These are phyloP conservation scores for Hamigera avellanea DNA, from an alignment of 495 filamentous ascomycete genomes.

Conservation along the genomic window DNA sequence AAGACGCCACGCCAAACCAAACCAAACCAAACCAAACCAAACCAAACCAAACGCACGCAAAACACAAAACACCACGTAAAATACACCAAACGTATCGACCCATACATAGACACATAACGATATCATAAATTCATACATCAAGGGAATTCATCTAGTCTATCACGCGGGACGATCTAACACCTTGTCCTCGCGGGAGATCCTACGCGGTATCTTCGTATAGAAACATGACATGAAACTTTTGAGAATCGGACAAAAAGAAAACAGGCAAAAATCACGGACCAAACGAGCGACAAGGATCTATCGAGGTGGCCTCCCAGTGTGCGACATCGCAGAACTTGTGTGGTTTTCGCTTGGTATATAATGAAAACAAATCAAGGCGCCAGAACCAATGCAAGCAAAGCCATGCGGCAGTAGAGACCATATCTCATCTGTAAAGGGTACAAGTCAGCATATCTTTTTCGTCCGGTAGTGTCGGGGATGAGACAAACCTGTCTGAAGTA, in stretches of 20 bases:
- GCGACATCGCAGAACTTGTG: slow-evolving; percentile 5
- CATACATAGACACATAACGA: slow-evolving; percentile 20
- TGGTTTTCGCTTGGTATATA: slow-evolving; percentile 7
- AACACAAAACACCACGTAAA: slow-evolving; percentile 16
- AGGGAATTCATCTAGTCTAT: slow-evolving; percentile 38
- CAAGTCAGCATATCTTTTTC: slow-evolving; percentile 26
- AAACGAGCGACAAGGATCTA: neutral
- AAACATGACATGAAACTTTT: slow-evolving; percentile 25
- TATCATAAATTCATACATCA: slow-evolving; percentile 24
- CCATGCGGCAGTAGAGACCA: slow-evolving; percentile 96
- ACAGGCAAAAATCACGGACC: slow-evolving; percentile 1
- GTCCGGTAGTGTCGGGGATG: neutral
- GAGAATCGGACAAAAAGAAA: slow-evolving; percentile 13
- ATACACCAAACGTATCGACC: slow-evolving; percentile 13
- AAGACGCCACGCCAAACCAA: too few species aligned
- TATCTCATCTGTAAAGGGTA: slow-evolving; percentile 71
- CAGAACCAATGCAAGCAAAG: slow-evolving; percentile 86
- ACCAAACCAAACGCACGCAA: slow-evolving; percentile 10
- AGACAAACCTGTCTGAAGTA: slow-evolving; percentile 95
- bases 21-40: too few species aligned
- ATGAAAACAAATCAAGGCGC: slow-evolving; percentile 32
- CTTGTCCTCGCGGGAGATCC: slow-evolving; percentile 8
- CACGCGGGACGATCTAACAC: slow-evolving; percentile 16
- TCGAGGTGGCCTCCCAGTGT: slow-evolving; percentile 10
- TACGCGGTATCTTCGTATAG: slow-evolving; percentile 22